phyloP scores from a whole-genome alignment of 768 basidiomycete species.

The Sutorius australiensis region DNA sequence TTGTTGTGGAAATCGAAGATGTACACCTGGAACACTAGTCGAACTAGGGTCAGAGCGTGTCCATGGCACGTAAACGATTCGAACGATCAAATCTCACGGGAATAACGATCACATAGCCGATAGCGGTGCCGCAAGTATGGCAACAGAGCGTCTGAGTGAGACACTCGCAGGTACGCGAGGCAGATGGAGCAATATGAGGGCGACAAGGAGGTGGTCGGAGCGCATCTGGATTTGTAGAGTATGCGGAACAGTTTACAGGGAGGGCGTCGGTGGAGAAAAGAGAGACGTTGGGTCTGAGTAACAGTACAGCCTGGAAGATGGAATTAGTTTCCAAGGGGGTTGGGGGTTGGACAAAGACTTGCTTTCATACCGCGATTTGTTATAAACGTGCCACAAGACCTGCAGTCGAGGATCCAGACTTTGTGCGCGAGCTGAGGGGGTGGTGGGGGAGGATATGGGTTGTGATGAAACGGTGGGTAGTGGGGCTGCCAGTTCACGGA shows the following conservation, averaged over 20 bases:
- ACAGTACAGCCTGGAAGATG: constrained; percentile 64
- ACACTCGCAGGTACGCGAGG: constrained; percentile 72
- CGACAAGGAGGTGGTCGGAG: constrained; percentile 39
- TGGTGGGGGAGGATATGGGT: constrained; percentile 43
- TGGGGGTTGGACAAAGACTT: constrained; percentile 16
- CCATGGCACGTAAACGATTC: constrained; percentile 2
- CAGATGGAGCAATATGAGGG: constrained; percentile 30
- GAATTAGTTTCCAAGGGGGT: constrained; percentile 2
- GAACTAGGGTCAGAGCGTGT: constrained; percentile 12
- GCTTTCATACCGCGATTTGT: constrained; percentile 88
- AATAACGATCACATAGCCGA: constrained; percentile 80
- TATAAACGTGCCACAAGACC: constrained; percentile 65
- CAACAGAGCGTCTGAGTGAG: constrained; percentile 80
- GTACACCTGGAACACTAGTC: constrained; percentile 67
- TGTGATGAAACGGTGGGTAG: constrained; percentile 35
- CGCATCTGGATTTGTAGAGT: constrained; percentile 45
- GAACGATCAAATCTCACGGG: constrained; percentile 38
- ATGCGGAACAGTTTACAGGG: constrained; percentile 73
- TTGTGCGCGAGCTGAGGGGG: constrained; percentile 50
- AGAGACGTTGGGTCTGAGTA: constrained; percentile 75
- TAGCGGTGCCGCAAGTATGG: constrained; percentile 67
- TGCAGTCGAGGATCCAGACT: constrained; percentile 81
- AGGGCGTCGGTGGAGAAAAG: constrained; percentile 81
- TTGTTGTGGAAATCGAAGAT: constrained; percentile 59
- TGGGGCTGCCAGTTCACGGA: constrained; percentile 32